Evolutionary conservation across 2,329 filamentous ascomycete species (phyloP).

Genomic region (Setomelanomma holmii): DNA sequence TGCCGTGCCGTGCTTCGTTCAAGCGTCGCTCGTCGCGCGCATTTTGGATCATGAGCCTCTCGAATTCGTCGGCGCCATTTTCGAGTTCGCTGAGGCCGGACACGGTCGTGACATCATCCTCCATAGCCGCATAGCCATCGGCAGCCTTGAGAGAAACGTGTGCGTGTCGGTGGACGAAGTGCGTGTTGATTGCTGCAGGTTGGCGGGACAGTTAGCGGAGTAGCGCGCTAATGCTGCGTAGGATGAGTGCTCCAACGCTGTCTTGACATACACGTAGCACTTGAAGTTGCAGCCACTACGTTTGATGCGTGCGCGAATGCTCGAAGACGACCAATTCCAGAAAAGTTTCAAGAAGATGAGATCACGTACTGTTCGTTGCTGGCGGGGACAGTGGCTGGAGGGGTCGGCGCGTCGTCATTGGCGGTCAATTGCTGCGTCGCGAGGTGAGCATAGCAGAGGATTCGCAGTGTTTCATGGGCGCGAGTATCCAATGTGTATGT

Average conservation of each 20-base stretch:
- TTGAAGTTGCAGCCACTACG: too few species aligned
- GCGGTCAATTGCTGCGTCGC: slow-evolving; percentile 11
- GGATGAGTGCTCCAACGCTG: not conserved
- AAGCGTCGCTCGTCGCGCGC: slow-evolving; percentile 52
- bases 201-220: not conserved
- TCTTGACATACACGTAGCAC: too few species aligned
- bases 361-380: slow-evolving; percentile 26
- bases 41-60: slow-evolving; percentile 53
- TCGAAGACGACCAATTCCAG: not conserved
- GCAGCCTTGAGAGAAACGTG: slow-evolving; percentile 13
- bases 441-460: slow-evolving; percentile 22
- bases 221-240: not conserved
- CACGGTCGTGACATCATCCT: slow-evolving; percentile 10
- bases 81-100: slow-evolving; percentile 50
- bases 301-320: too few species aligned
- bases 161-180: slow-evolving; percentile 30
- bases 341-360: not conserved
- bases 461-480: not conserved
- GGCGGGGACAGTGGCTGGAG: slow-evolving; percentile 43
- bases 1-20: slow-evolving; percentile 38
- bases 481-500: not conserved
- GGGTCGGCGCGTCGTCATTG: slow-evolving; percentile 45
- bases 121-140: slow-evolving; percentile 24
- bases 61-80: slow-evolving; percentile 55
- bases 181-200: slow-evolving; percentile 21